phyloP scores from a whole-genome alignment of 2,329 filamentous ascomycete species.

The Stagonosporopsis vannaccii region DNA sequence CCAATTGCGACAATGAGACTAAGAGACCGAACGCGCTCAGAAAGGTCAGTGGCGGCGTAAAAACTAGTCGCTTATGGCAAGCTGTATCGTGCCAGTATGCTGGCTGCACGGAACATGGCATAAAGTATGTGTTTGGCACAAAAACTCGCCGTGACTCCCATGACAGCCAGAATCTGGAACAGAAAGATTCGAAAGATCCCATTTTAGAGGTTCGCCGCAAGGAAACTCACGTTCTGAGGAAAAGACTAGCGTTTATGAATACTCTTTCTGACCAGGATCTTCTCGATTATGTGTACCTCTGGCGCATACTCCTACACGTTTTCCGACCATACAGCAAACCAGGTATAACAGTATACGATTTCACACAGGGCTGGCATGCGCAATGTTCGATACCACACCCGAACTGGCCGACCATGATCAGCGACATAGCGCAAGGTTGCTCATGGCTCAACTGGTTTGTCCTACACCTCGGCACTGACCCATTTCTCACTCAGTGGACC shows the following conservation, averaged over 20 bases:
- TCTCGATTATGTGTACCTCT: constrained; percentile 24
- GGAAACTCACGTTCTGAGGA: constrained; percentile 19
- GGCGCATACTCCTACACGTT: constrained; percentile 19
- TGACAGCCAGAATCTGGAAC: not conserved
- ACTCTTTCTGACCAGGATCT: constrained; percentile 18
- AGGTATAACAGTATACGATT: not conserved
- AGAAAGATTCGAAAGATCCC: not conserved
- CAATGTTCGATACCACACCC: not conserved
- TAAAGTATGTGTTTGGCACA: constrained; percentile 18
- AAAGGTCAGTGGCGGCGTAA: constrained; percentile 23
- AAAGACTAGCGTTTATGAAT: constrained; percentile 13
- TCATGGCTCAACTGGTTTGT: constrained; percentile 30
- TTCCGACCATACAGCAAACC: constrained; percentile 24
- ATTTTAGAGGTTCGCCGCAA: constrained; percentile 9
- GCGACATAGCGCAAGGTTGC: constrained; percentile 24
- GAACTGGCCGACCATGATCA: constrained; percentile 21
- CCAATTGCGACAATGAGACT: constrained; percentile 1
- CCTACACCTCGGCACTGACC: constrained; percentile 18
- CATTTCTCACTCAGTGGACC: constrained; percentile 24
- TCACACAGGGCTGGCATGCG: not conserved
- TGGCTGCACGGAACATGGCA: constrained; percentile 25
- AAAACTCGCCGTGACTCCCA: constrained; percentile 11
- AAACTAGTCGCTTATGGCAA: constrained; percentile 25
- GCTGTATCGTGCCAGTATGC: constrained; percentile 24
- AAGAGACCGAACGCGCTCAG: constrained; percentile 17